Evolutionary conservation across 1,284 basidiomycete species (phyloP).

Genomic region (Ustilago vetiveriae): DNA sequence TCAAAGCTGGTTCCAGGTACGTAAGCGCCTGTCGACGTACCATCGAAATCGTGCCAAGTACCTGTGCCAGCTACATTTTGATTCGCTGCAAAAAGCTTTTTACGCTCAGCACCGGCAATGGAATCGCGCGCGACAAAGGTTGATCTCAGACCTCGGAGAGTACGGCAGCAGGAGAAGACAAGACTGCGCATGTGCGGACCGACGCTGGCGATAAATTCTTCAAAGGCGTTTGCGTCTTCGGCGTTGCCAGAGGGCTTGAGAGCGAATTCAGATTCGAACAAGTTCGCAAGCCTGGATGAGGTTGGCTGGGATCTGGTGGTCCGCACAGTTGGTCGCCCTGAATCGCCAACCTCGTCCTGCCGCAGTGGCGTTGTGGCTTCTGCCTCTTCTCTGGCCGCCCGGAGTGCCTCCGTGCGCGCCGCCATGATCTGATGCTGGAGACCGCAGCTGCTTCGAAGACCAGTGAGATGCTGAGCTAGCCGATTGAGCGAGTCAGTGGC

Average conservation of each 20-base stretch:
- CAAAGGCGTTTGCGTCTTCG: slow-evolving; percentile 36
- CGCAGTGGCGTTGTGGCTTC: neutral
- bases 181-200: slow-evolving; percentile 64
- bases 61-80: slow-evolving; percentile 7
- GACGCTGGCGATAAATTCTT: slow-evolving; percentile 53
- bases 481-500: slow-evolving; percentile 59
- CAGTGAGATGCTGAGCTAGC: slow-evolving; percentile 59
- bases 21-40: slow-evolving; percentile 15
- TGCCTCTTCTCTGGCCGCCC: slow-evolving; percentile 9
- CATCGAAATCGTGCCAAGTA: slow-evolving; percentile 25
- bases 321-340: no score
- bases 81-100: slow-evolving; percentile 2
- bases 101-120: slow-evolving; percentile 1
- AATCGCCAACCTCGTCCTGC: neutral
- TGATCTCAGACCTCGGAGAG: slow-evolving; percentile 39
- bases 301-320: slow-evolving; percentile 6
- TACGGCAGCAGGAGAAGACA: slow-evolving; percentile 56
- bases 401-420: slow-evolving; percentile 31
- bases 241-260: neutral
- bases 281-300: slow-evolving; percentile 11
- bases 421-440: slow-evolving; percentile 60
- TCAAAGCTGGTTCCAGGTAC: slow-evolving; percentile 46
- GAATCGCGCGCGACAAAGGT: slow-evolving; percentile 42
- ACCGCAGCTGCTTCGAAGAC: slow-evolving; percentile 59
- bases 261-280: slow-evolving; percentile 23